A percentile compares a stretch with the other conserved stretches of the same genome.
Evolutionary conservation across 1,139 yeast genomes (phyloP).

Genomic region (Kurtzmaniella natalensis): DNA sequence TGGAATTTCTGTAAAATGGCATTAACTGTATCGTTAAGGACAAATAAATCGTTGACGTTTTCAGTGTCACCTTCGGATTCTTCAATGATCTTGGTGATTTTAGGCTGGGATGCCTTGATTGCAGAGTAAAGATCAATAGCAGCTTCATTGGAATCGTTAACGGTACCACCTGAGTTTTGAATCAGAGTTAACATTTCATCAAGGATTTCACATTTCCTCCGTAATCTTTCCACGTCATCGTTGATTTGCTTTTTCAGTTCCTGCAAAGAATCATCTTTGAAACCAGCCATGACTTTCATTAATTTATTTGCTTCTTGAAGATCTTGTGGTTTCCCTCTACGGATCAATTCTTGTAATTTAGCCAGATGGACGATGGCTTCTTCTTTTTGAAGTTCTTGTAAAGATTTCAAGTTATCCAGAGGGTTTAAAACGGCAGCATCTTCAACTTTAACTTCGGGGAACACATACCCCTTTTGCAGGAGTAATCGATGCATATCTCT

Average conservation of each 20-base stretch:
- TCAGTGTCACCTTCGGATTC: constrained; percentile 60
- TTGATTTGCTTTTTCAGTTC: constrained; percentile 74
- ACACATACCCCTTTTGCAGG: constrained; percentile 80
- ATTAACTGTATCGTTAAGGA: constrained; percentile 75
- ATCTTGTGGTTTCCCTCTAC: constrained; percentile 95
- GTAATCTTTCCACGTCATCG: constrained; percentile 80
- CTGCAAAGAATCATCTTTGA: constrained; percentile 71
- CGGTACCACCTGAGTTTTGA: constrained; percentile 30
- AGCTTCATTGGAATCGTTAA: constrained; percentile 62
- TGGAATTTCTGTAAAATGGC: constrained; percentile 64
- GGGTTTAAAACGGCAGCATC: constrained; percentile 94
- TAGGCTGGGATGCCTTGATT: constrained; percentile 82
- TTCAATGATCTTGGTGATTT: constrained; percentile 74
- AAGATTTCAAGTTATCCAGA: constrained; percentile 81
- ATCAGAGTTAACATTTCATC: constrained; percentile 78
- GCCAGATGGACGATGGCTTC: constrained; percentile 93
- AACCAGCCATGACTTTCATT: constrained; percentile 98
- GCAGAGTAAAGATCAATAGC: constrained; percentile 73
- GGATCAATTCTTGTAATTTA: constrained; percentile 87
- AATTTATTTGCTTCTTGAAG: constrained; percentile 92
- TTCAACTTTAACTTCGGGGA: constrained; percentile 87
- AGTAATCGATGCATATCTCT: constrained; percentile 94
- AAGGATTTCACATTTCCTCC: constrained; percentile 84
- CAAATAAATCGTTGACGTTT: constrained; percentile 59
- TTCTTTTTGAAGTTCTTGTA: constrained; percentile 87